Base-by-base conservation (phyloP, 2,329 filamentous ascomycete species). In the Chrysoporthe puriensis region DNA sequence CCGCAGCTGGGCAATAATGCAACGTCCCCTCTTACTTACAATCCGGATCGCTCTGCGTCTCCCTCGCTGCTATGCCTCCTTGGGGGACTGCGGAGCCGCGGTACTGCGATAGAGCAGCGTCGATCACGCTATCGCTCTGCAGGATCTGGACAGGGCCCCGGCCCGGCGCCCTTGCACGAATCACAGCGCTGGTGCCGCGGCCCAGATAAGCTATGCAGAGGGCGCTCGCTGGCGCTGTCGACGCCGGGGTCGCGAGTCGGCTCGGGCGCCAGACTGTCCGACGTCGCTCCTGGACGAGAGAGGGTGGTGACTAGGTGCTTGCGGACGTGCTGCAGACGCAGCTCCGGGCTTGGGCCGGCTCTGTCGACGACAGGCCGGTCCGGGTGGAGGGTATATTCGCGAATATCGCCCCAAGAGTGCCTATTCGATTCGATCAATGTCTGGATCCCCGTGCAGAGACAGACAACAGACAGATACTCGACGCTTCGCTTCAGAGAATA, bases 1-100 rank as follows among this genome's bases (percentile, higher is more conserved):
- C 44, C 54, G 40, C 32, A 18, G 9, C 16, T 36, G 32, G 54
- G 61, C 56, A 54, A 40, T 11, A 54, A 54, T 54, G 66, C 56
- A 60, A 57, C 50, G 54, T 57, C 32, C 16, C 34, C 54, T 32
- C n/a, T 21, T 46, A 26, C 26, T 26, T 26, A 26, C 26, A 26
- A 26, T 26, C 26, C 26, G 26, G 26, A 2, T 26, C n/a, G 11
- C 21, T 52, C 5, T 16, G 14, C 4, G 13, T 11, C 50, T 54
- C 32, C 50, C 16, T 54, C 21, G 9, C 21, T 16, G 50, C 50
- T 32, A 5, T 54, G n/a, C 50, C 16, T 32, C 32, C 50, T 32
- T 52, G 11, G 14, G 4, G 6, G 36, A 40, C 50, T 54, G 11
- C 50, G 50, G 50, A 32, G 50, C 32, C 50, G 32, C 16, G 50